Evolutionary conservation across 2,329 filamentous ascomycete species (phyloP).

Genomic region (Xylariaceae sp.): DNA sequence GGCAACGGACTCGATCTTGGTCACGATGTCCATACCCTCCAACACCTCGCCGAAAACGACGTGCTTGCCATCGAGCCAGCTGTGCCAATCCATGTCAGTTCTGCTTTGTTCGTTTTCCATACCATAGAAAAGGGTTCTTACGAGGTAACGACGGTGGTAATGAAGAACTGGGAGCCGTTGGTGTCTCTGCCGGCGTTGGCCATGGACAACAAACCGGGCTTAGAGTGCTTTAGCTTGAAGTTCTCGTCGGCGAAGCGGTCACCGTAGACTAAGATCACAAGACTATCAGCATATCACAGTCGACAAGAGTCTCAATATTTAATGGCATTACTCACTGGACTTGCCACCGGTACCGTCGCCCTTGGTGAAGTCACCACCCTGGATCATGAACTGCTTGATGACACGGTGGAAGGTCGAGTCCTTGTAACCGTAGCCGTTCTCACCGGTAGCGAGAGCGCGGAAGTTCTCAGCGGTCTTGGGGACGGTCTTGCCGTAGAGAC

Average conservation of each 20-base stretch:
- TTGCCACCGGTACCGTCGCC: conserved; percentile 79
- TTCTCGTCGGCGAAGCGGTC: conserved; percentile 83
- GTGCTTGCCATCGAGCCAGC: conserved; percentile 78
- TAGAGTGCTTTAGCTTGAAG: conserved; percentile 91
- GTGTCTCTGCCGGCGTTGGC: conserved; percentile 80
- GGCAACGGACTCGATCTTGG: conserved; percentile 68
- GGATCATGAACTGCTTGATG: conserved; percentile 89
- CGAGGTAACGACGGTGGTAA: conserved; percentile 75
- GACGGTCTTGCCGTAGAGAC: conserved; percentile 82
- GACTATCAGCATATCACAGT: conserved; percentile 14
- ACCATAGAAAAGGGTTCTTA: conserved; percentile 40
- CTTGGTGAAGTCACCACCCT: conserved; percentile 83
- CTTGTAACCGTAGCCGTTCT: conserved; percentile 81
- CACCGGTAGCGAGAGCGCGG: conserved; percentile 74
- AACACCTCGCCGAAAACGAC: conserved; percentile 87
- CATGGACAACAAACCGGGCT: conserved; percentile 79
- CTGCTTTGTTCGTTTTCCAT: not conserved
- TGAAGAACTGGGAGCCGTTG: conserved; percentile 88
- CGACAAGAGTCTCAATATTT: not conserved
- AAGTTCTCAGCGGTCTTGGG: conserved; percentile 72
- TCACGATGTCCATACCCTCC: conserved; percentile 76
- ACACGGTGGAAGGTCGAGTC: conserved; percentile 83
- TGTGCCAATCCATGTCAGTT: conserved; percentile 31
- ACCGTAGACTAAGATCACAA: conserved; percentile 63
- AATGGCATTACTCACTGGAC: conserved; percentile 58